Base-by-base conservation (phyloP, 2,329 filamentous ascomycete genomes). In the Cladophialophora bantiana region DNA sequence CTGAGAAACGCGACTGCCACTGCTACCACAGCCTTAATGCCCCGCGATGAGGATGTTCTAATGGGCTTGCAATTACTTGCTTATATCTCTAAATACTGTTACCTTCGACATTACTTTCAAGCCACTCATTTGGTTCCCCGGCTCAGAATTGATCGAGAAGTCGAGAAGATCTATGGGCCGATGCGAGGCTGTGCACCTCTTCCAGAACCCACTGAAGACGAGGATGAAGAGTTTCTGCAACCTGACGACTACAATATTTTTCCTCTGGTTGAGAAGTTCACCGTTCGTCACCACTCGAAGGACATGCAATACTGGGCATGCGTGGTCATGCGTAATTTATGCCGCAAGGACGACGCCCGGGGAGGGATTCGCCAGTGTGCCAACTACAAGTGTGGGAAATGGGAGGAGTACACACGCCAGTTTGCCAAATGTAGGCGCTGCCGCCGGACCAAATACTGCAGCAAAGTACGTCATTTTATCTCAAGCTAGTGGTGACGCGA, bases 291-390 rank as follows among this genome's bases (percentile, higher is more conserved):
- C 76, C 93, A 97, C 80, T 93, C 92, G 71, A 92, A 93, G 67
- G 94, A 97, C 77, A 99, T 99, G 95, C 94, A 97, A 78, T 99
- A 99, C 82, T 99, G 95, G 95, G 95, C 95, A 18, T 95, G 94
- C 69, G 95, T 99, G 15, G 95, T 99, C 54, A 99, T 99, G 95
- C 88, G 95, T 71, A 99, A 99, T 77, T 86, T 99, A 58, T 99
- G 95, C 84, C 92, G 95, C 71, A 99, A 99, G 81, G 95, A 99
- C 77, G 95, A 99, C 77, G 92, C 91, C 10, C 87, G 92, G 56
- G 95, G 95, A 50, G 95, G 95, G 66, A 98, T 99, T 73, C 87
- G 95, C 64, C 95, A 99, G 78, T 99, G 95, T 78, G 95, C 95
- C 62, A 97, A 97, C 82, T 99, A 96, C 82, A 89, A 97, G 79